Conservation (phyloP, 2,329 filamentous ascomycete species). For the Penicillium sp. region DNA sequence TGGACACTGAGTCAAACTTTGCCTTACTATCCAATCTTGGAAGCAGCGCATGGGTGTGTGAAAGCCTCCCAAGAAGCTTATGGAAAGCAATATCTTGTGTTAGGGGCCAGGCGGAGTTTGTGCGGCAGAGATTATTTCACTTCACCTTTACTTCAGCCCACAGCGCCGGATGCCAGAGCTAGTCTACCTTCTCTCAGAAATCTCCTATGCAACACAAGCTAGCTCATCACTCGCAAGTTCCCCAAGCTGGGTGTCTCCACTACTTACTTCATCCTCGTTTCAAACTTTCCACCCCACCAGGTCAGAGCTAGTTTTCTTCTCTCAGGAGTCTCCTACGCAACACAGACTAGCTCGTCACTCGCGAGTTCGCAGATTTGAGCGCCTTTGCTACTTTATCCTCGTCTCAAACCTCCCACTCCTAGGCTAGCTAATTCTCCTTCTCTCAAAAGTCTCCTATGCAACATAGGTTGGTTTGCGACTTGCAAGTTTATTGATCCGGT, state of each 20-base stretch:
- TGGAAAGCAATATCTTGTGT: not conserved
- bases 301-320: not conserved
- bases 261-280: not conserved
- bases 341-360: not conserved
- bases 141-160: not conserved
- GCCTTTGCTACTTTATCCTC: not conserved
- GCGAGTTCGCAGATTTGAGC: not conserved
- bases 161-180: not conserved
- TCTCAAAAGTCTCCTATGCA: no score
- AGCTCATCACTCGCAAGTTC: not conserved
- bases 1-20: no score
- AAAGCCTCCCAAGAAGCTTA: not conserved
- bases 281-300: no score
- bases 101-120: not conserved
- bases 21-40: not conserved
- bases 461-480: no score
- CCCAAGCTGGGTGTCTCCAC: no score
- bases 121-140: not conserved
- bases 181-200: not conserved
- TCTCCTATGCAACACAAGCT: not conserved
- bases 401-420: not conserved
- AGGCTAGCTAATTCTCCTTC: no score
- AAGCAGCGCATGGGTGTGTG: not conserved
- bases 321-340: not conserved
- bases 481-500: no score